phyloP scores from a whole-genome alignment of 257 asterid species.

The Euphrasia confusa region DNA sequence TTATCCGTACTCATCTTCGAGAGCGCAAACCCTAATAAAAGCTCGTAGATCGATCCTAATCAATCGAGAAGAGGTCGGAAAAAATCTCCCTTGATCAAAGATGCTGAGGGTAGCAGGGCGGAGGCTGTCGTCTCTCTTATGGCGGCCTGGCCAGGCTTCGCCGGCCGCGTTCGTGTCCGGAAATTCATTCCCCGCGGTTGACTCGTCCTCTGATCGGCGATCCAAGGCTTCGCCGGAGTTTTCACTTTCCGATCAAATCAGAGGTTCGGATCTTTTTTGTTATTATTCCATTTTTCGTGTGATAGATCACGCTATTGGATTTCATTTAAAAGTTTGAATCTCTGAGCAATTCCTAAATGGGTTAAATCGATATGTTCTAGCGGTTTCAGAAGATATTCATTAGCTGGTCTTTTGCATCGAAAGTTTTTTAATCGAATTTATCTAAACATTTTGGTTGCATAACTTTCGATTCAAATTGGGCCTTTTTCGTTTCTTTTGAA shows the following conservation, averaged over 20 bases:
- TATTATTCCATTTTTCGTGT: neutral
- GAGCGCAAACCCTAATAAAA: slow-evolving; percentile 27
- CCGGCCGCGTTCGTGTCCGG: slow-evolving; percentile 35
- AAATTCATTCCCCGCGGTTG: slow-evolving; percentile 31
- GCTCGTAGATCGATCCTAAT: slow-evolving; percentile 23
- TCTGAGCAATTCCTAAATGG: neutral
- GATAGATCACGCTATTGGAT: slow-evolving; percentile 3
- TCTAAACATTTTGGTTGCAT: neutral
- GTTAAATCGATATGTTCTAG: neutral
- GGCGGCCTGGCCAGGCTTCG: slow-evolving; percentile 44
- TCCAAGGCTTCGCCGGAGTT: slow-evolving; percentile 25
- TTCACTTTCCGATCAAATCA: slow-evolving; percentile 35
- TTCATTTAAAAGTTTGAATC: neutral
- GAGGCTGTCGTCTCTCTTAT: slow-evolving; percentile 52
- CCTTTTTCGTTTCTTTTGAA: slow-evolving; percentile 3
- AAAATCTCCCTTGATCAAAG: slow-evolving; percentile 17
- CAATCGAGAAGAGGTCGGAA: neutral
- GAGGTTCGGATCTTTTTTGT: slow-evolving; percentile 38
- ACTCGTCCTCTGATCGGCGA: slow-evolving; percentile 34
- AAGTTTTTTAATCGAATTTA: slow-evolving; percentile 13
- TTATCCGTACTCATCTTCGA: slow-evolving; percentile 9
- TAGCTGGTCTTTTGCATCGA: neutral
- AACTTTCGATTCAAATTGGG: slow-evolving; percentile 1
- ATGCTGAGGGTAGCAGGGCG: slow-evolving; percentile 69
- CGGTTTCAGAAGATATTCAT: neutral